phyloP scores from a whole-genome alignment of 495 filamentous ascomycete genomes.

The Penicillium flavigenum region DNA sequence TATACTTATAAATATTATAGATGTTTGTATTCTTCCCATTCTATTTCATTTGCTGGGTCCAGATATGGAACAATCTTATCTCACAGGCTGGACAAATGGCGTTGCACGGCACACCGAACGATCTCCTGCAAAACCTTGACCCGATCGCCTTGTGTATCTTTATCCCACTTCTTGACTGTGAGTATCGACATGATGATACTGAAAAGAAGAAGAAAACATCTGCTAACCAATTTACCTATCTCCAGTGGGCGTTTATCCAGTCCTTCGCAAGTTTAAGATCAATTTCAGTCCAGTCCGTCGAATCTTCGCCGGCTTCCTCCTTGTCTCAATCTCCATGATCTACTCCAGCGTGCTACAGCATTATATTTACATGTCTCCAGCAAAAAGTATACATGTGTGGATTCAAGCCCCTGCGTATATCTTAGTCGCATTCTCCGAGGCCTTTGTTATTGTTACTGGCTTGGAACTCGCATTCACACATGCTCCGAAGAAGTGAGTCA shows the following conservation, averaged over 20 bases:
- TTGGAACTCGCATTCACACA: slow-evolving; percentile 47
- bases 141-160: slow-evolving; percentile 61
- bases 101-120: slow-evolving; percentile 54
- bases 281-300: slow-evolving; percentile 62
- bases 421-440: slow-evolving; percentile 57
- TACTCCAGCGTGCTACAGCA: slow-evolving; percentile 60
- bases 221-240: background rate
- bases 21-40: slow-evolving; percentile 48
- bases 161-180: slow-evolving; percentile 59
- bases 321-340: slow-evolving; percentile 54
- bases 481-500: slow-evolving; percentile 24
- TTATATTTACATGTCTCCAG: slow-evolving; percentile 51
- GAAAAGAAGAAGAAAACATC: too few relatives aligned
- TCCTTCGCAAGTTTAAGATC: slow-evolving; percentile 45
- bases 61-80: slow-evolving; percentile 31
- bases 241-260: slow-evolving; percentile 30
- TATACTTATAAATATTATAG: slow-evolving; percentile 5
- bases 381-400: slow-evolving; percentile 46
- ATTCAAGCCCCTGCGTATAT: slow-evolving; percentile 57
- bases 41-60: slow-evolving; percentile 20
- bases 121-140: slow-evolving; percentile 65
- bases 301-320: slow-evolving; percentile 60
- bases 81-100: slow-evolving; percentile 46
- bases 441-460: slow-evolving; percentile 54
- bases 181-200: slow-evolving; percentile 51